Conservation (phyloP, 225 moss, liverwort and hornwort species). For the Bryum argenteum region DNA sequence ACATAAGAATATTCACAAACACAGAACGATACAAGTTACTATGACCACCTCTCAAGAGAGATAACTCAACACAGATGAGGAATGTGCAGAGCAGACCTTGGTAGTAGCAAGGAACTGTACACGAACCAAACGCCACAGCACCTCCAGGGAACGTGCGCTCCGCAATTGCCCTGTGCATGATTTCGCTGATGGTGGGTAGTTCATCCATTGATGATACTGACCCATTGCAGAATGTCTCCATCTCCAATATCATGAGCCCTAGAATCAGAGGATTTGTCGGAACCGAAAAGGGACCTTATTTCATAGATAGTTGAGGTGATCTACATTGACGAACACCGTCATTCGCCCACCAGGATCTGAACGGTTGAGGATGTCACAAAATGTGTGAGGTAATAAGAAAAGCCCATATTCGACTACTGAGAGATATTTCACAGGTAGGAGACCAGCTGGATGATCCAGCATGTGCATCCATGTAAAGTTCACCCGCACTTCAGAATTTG, state of each 20-base stretch:
- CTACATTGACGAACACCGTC: slow-evolving; percentile 21
- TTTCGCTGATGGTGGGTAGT: slow-evolving; percentile 66
- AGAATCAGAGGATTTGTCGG: slow-evolving; percentile 16
- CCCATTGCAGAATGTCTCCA: slow-evolving; percentile 43
- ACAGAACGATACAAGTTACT: slow-evolving; percentile 4
- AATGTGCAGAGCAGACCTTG: slow-evolving; percentile 49
- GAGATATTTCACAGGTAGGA: not conserved
- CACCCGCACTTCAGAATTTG: not conserved
- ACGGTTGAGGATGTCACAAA: slow-evolving; percentile 16
- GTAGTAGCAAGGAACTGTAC: slow-evolving; percentile 76
- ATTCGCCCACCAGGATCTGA: slow-evolving; percentile 3
- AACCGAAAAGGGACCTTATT: slow-evolving; percentile 11
- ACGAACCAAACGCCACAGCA: slow-evolving; percentile 80
- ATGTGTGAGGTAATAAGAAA: not conserved
- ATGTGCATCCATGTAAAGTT: not conserved
- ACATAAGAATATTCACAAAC: not conserved
- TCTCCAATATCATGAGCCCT: slow-evolving; percentile 26
- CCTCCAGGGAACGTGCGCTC: slow-evolving; percentile 80
- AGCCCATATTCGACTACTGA: not conserved
- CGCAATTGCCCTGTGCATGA: slow-evolving; percentile 72
- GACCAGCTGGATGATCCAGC: not conserved
- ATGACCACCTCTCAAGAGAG: not conserved
- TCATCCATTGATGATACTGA: slow-evolving; percentile 47
- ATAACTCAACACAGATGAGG: not conserved
- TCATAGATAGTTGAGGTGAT: slow-evolving; percentile 4